Evolutionary conservation across 2,329 filamentous ascomycete genomes (phyloP).

Genomic region (Penicillium sumatraense): DNA sequence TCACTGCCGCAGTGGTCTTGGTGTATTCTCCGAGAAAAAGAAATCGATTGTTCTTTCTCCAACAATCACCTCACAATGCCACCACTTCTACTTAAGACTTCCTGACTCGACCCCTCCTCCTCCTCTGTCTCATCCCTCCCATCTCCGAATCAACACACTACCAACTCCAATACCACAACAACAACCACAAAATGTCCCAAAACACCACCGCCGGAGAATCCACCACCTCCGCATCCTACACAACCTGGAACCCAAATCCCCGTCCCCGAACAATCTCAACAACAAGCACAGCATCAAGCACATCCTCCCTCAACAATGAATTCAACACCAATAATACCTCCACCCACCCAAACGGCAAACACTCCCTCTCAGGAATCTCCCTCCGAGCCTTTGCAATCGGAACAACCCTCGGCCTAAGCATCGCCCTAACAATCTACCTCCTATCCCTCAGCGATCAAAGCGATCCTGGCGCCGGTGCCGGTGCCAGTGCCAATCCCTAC

Average conservation of each 20-base stretch:
- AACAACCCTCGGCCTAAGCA: constrained; percentile 41
- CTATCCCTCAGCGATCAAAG: neutral
- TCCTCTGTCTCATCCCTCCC: neutral
- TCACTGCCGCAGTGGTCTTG: too few relatives aligned
- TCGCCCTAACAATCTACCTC: constrained; percentile 20
- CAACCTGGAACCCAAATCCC: constrained; percentile 20
- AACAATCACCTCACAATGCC: neutral
- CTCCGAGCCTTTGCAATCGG: constrained; percentile 51
- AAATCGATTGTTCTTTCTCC: neutral
- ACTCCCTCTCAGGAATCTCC: constrained; percentile 51
- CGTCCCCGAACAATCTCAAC: constrained; percentile 6
- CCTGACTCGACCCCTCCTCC: neutral
- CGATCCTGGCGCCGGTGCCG: too few relatives aligned
- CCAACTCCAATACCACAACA: neutral
- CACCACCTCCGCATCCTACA: neutral
- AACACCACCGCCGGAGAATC: neutral
- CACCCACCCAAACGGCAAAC: constrained; percentile 44
- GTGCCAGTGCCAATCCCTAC: too few relatives aligned
- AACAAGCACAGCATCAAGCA: constrained; percentile 1
- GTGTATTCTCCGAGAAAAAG: too few relatives aligned
- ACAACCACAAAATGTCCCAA: neutral
- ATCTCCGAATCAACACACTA: neutral
- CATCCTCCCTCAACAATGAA: constrained; percentile 5
- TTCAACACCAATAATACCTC: constrained; percentile 24
- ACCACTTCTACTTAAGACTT: neutral